Conservation (phyloP, 306 rosid species). For the Vigna angularis region DNA sequence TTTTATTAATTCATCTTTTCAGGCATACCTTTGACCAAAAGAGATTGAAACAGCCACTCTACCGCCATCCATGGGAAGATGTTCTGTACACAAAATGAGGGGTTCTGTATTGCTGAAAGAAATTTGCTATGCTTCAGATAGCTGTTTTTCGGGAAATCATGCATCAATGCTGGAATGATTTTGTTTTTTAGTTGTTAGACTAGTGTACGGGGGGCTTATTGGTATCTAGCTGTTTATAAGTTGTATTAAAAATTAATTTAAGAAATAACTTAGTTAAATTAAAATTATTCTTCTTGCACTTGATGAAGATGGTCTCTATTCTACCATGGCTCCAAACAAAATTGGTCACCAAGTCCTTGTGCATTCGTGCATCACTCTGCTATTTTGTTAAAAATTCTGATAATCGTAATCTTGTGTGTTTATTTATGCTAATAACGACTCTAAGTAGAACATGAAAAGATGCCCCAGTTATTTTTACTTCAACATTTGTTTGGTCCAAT, state of each 20-base stretch:
- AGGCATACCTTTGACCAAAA: slow-evolving; percentile 96
- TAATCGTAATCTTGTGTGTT: slow-evolving; percentile 4
- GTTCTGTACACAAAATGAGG: slow-evolving; percentile 91
- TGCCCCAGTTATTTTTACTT: background rate
- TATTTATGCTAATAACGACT: background rate
- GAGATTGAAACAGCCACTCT: slow-evolving; percentile 93
- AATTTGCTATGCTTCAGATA: slow-evolving; percentile 29
- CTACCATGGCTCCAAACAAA: too few relatives aligned
- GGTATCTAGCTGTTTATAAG: slow-evolving; percentile 49
- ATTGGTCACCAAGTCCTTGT: background rate
- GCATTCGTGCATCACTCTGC: slow-evolving; percentile 5
- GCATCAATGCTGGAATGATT: slow-evolving; percentile 38
- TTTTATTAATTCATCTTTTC: slow-evolving; percentile 38
- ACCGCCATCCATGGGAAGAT: slow-evolving; percentile 98
- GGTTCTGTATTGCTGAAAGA: slow-evolving; percentile 25
- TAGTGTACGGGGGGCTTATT: slow-evolving; percentile 46
- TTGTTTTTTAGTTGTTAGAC: slow-evolving; percentile 40
- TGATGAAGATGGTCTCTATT: background rate
- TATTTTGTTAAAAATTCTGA: slow-evolving; percentile 1
- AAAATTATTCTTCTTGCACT: slow-evolving; percentile 41
- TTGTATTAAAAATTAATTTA: slow-evolving; percentile 44
- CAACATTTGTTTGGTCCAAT: background rate
- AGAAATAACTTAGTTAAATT: slow-evolving; percentile 38
- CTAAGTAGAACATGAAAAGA: background rate
- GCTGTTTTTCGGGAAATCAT: slow-evolving; percentile 34